Conservation (phyloP, 768 basidiomycete species). For the Lentinula sp. region DNA sequence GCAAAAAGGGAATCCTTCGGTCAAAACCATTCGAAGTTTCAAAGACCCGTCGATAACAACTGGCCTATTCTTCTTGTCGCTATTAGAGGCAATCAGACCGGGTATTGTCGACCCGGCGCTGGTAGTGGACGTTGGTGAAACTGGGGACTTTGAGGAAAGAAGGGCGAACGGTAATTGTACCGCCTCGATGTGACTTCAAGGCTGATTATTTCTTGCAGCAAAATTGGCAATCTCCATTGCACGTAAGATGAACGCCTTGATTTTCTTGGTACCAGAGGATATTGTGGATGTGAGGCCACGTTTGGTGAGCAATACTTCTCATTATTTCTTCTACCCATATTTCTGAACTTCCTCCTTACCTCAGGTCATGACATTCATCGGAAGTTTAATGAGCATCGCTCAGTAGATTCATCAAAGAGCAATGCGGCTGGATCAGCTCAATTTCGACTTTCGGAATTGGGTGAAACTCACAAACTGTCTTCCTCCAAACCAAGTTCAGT, state of each 20-base stretch:
- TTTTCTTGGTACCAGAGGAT: constrained; percentile 96
- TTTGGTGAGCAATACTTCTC: constrained; percentile 47
- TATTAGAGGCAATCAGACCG: constrained; percentile 85
- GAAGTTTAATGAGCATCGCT: constrained; percentile 79
- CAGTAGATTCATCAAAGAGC: constrained; percentile 14
- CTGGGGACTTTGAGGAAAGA: constrained; percentile 78
- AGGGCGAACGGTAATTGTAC: constrained; percentile 79
- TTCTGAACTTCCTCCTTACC: background rate
- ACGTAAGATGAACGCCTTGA: constrained; percentile 94
- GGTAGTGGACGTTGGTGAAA: constrained; percentile 54
- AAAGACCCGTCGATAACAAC: constrained; percentile 89
- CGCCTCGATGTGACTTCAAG: too few species aligned
- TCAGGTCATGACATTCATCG: constrained; percentile 93
- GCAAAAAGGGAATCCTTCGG: constrained; percentile 55
- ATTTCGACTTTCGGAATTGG: too few species aligned
- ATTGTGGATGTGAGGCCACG: constrained; percentile 92
- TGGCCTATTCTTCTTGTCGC: constrained; percentile 88
- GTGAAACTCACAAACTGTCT: too few species aligned
- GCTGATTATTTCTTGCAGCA: constrained; percentile 38
- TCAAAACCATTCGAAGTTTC: constrained; percentile 78
- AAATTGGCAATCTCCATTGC: constrained; percentile 98
- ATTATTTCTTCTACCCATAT: background rate
- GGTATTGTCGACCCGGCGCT: constrained; percentile 92
- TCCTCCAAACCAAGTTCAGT: too few species aligned
- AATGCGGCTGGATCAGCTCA: too few species aligned